Conservation (phyloP, 1,139 yeast genomes). For the Kodamaea anthophila region DNA sequence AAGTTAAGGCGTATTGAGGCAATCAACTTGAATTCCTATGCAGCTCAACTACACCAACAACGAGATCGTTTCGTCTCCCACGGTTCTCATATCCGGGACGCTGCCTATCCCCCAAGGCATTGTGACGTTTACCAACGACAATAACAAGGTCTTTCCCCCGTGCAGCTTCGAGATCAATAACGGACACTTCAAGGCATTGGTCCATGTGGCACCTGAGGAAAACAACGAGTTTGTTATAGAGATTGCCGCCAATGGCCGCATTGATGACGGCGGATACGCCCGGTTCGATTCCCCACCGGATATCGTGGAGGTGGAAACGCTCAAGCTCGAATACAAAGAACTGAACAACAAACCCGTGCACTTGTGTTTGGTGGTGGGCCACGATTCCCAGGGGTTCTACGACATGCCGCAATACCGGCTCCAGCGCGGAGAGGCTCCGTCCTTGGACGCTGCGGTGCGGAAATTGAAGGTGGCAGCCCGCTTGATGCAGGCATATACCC, state of each 20-base stretch:
- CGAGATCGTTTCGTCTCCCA: slow-evolving; percentile 40
- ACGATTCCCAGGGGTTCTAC: slow-evolving; percentile 65
- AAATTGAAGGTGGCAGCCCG: slow-evolving; percentile 83
- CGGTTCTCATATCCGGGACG: slow-evolving; percentile 35
- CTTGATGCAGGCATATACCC: slow-evolving; percentile 88
- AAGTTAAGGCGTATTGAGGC: too few relatives aligned
- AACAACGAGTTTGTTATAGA: slow-evolving; percentile 36
- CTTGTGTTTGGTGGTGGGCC: slow-evolving; percentile 68
- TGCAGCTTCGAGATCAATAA: slow-evolving; percentile 64
- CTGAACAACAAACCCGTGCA: slow-evolving; percentile 76
- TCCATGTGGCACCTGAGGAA: slow-evolving; percentile 63
- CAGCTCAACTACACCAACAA: slow-evolving; percentile 29
- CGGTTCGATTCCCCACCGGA: slow-evolving; percentile 12
- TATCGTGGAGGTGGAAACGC: slow-evolving; percentile 20
- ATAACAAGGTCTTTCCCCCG: slow-evolving; percentile 55
- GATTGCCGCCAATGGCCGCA: slow-evolving; percentile 19
- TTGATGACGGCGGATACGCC: slow-evolving; percentile 27
- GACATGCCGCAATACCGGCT: slow-evolving; percentile 64
- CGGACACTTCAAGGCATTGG: slow-evolving; percentile 67
- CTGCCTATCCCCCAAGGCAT: slow-evolving; percentile 19
- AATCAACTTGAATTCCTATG: too few relatives aligned
- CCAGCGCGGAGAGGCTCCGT: slow-evolving; percentile 56
- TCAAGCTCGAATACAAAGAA: slow-evolving; percentile 49
- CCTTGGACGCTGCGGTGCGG: slow-evolving; percentile 65
- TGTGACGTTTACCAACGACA: slow-evolving; percentile 32